Percentiles rank a stretch among this genome's conserved stretches.
phyloP scores from a whole-genome alignment of 1,284 basidiomycete species.

The Agaricales sp. region DNA sequence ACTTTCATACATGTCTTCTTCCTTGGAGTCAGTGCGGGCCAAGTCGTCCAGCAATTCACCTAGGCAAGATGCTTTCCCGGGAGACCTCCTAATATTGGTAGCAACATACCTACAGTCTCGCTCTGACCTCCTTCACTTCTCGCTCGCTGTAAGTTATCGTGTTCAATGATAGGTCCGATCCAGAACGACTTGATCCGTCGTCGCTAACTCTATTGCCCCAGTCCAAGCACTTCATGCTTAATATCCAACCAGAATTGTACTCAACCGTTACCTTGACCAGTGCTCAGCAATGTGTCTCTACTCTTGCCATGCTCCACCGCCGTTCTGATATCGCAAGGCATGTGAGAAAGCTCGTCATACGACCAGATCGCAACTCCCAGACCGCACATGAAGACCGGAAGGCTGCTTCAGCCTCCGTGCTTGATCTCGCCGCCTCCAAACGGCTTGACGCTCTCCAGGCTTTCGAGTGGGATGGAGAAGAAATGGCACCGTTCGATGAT shows the following conservation, averaged over 20 bases:
- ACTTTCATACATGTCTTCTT: too few species aligned
- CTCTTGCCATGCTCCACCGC: slow-evolving; percentile 48
- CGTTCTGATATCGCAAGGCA: slow-evolving; percentile 51
- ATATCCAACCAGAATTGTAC: slow-evolving; percentile 50
- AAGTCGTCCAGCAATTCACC: too few species aligned
- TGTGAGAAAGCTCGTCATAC: slow-evolving; percentile 43
- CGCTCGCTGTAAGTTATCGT: slow-evolving; percentile 36
- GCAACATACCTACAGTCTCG: slow-evolving; percentile 38
- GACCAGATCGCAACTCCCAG: slow-evolving; percentile 26
- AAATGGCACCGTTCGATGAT: slow-evolving; percentile 52
- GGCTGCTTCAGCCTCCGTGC: slow-evolving; percentile 34
- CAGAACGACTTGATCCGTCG: neutral
- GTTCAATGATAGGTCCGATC: slow-evolving; percentile 4
- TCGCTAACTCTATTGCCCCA: slow-evolving; percentile 12
- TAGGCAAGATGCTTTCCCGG: slow-evolving; percentile 28
- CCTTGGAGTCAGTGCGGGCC: too few species aligned
- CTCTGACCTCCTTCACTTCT: slow-evolving; percentile 45
- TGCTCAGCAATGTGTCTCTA: slow-evolving; percentile 45
- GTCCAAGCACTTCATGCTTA: slow-evolving; percentile 35
- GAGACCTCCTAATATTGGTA: slow-evolving; percentile 57
- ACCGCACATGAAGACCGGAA: slow-evolving; percentile 23
- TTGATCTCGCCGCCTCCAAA: slow-evolving; percentile 31
- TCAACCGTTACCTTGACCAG: slow-evolving; percentile 40
- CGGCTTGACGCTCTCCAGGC: slow-evolving; percentile 49
- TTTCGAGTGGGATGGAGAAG: slow-evolving; percentile 62